These are phyloP conservation scores for Laetiporus sulphureus DNA, from an alignment of 1,284 basidiomycete genomes.

Conservation along the genomic window DNA sequence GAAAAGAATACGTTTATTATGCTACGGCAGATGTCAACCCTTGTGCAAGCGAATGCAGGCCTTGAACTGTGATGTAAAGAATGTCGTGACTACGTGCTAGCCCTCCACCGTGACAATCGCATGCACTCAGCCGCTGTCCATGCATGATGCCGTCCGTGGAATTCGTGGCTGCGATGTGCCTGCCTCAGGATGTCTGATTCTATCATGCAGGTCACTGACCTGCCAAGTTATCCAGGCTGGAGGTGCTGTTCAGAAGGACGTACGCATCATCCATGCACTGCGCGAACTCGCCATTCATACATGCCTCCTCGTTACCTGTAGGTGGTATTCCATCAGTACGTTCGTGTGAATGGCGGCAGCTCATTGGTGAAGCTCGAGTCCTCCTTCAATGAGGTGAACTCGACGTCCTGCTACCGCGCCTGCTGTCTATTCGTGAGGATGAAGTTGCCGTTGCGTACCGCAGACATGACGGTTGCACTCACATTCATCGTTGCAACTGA, in stretches of 20 bases:
- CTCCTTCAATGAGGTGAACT: conserved; percentile 37
- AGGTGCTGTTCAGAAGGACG: conserved; percentile 33
- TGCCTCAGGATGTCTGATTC: conserved; percentile 38
- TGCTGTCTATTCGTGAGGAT: conserved; percentile 40
- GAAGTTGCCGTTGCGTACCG: conserved; percentile 22
- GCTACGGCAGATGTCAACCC: too few relatives aligned
- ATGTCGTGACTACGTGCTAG: too few relatives aligned
- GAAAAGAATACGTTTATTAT: too few relatives aligned
- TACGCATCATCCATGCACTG: conserved; percentile 43
- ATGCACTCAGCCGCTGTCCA: conserved; percentile 19
- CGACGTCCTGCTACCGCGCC: conserved; percentile 44
- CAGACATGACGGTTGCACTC: conserved; percentile 9
- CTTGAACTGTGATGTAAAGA: too few relatives aligned
- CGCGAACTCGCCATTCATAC: conserved; percentile 27
- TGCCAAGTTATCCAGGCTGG: conserved; percentile 40
- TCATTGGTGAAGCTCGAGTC: conserved; percentile 34
- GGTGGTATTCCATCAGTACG: too few relatives aligned
- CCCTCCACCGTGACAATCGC: too few relatives aligned
- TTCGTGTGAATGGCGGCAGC: too few relatives aligned
- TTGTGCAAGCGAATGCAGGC: too few relatives aligned
- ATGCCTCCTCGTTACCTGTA: conserved; percentile 35
- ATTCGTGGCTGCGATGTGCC: conserved; percentile 48
- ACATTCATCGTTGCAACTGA: not conserved
- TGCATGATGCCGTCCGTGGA: conserved; percentile 34
- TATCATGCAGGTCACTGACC: conserved; percentile 49